A percentile compares a stretch with the other conserved stretches of the same genome.
Evolutionary conservation across 257 asterid genomes (phyloP).

Genomic region (Fraxinus pennsylvanica): DNA sequence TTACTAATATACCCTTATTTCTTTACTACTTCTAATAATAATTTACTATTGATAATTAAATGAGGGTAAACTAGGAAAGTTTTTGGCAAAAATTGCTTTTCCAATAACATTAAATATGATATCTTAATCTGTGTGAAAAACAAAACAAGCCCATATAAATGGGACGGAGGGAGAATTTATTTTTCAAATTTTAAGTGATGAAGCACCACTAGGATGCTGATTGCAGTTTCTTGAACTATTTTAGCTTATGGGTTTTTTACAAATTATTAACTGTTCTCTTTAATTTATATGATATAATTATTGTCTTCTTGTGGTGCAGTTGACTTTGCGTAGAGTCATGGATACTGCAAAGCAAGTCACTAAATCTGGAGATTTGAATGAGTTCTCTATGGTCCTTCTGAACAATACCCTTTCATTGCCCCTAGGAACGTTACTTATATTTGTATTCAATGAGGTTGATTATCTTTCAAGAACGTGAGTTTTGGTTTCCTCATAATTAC

Average conservation of each 20-base stretch:
- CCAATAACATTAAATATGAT: too few species aligned
- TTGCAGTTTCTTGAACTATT: slow-evolving; percentile 8
- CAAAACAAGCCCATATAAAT: too few species aligned
- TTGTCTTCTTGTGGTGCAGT: slow-evolving; percentile 46
- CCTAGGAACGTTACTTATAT: slow-evolving; percentile 65
- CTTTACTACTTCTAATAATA: too few species aligned
- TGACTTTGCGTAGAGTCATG: slow-evolving; percentile 86
- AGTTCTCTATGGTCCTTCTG: slow-evolving; percentile 91
- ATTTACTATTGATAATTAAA: too few species aligned
- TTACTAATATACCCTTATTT: too few species aligned
- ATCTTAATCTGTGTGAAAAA: too few species aligned
- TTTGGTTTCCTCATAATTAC: slow-evolving; percentile 13
- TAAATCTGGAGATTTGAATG: slow-evolving; percentile 79
- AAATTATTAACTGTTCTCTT: neutral
- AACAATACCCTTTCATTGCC: slow-evolving; percentile 89
- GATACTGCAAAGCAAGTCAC: slow-evolving; percentile 92
- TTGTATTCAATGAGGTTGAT: slow-evolving; percentile 70
- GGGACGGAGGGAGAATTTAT: too few species aligned
- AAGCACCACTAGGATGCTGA: neutral
- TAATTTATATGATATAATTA: neutral
- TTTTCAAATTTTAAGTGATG: too few species aligned
- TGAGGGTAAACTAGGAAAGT: too few species aligned
- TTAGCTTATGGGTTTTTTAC: neutral
- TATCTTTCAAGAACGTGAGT: slow-evolving; percentile 84
- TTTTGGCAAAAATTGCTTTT: too few species aligned